Percentiles rank a stretch among this genome's conserved stretches.
Conservation (phyloP, 257 asterid species). For the Ilex asprella region DNA sequence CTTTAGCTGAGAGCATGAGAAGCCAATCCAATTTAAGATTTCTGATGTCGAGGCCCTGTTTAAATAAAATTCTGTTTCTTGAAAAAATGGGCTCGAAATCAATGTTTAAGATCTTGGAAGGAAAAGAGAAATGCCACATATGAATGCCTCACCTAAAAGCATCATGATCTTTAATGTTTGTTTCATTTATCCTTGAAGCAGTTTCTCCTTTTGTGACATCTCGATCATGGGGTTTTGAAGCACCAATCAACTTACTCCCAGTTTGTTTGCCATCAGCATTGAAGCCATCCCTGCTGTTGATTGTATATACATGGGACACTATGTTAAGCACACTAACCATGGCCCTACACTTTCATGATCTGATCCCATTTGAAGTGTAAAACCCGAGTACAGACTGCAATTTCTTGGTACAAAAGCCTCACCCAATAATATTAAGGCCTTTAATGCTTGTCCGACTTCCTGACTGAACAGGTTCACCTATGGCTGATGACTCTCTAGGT, state of each 20-base stretch:
- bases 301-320: too few relatives aligned
- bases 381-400: constrained; percentile 5
- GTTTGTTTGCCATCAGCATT: constrained; percentile 17
- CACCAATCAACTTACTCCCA: constrained; percentile 15
- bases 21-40: background rate
- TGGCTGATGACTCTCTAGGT: constrained; percentile 22
- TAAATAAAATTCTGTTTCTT: too few relatives aligned
- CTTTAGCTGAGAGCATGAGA: too few relatives aligned
- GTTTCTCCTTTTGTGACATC: constrained; percentile 21
- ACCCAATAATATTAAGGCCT: constrained; percentile 28
- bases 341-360: background rate
- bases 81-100: too few relatives aligned
- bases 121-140: constrained; percentile 3
- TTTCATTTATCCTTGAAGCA: constrained; percentile 21
- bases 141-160: constrained; percentile 29
- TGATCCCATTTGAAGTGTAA: background rate
- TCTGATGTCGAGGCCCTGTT: background rate
- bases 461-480: constrained; percentile 32
- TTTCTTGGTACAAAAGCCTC: constrained; percentile 18
- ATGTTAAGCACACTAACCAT: too few relatives aligned
- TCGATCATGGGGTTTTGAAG: constrained; percentile 16
- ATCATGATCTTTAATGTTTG: constrained; percentile 20
- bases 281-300: constrained; percentile 18
- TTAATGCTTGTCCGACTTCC: constrained; percentile 33
- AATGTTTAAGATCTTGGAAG: too few relatives aligned